A percentile compares a stretch with the other conserved stretches of the same genome.
phyloP scores from a whole-genome alignment of 1,284 basidiomycete genomes.

The Pyrrhoderma noxium region DNA sequence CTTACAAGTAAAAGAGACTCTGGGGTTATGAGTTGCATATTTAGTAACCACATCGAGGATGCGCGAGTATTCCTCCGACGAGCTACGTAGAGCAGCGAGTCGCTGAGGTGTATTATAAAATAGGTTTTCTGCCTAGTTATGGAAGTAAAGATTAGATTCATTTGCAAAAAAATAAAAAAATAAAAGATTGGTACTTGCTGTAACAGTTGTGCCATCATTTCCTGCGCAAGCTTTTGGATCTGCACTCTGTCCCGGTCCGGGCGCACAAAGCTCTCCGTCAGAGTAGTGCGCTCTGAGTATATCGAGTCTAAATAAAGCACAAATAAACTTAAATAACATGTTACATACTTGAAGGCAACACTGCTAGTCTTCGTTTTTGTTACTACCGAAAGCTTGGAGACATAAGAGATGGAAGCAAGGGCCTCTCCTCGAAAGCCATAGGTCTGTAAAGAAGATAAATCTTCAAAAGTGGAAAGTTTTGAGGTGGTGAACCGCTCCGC shows the following conservation, averaged over 20 bases:
- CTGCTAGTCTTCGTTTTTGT: conserved; percentile 80
- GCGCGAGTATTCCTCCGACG: conserved; percentile 88
- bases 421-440: conserved; percentile 99
- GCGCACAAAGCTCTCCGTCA: conserved; percentile 65
- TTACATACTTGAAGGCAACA: conserved; percentile 84
- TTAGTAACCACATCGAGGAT: conserved; percentile 92
- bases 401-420: conserved; percentile 93
- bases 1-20: conserved; percentile 85
- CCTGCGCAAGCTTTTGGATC: conserved; percentile 90
- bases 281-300: conserved; percentile 64
- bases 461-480: conserved; percentile 83
- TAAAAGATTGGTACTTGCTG: conserved; percentile 46
- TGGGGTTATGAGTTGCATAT: conserved; percentile 90
- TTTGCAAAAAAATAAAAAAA: neutral
- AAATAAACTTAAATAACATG: neutral
- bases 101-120: conserved; percentile 95
- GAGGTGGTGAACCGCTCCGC: conserved; percentile 97
- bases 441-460: conserved; percentile 79
- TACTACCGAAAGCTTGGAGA: conserved; percentile 81
- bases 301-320: conserved; percentile 5
- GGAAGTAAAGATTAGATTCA: neutral
- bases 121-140: conserved; percentile 80
- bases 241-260: conserved; percentile 57
- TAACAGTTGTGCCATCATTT: conserved; percentile 90
- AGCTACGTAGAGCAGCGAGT: conserved; percentile 75